Conservation (phyloP, 257 asterid genomes). For the Ophiorrhiza pumila region DNA sequence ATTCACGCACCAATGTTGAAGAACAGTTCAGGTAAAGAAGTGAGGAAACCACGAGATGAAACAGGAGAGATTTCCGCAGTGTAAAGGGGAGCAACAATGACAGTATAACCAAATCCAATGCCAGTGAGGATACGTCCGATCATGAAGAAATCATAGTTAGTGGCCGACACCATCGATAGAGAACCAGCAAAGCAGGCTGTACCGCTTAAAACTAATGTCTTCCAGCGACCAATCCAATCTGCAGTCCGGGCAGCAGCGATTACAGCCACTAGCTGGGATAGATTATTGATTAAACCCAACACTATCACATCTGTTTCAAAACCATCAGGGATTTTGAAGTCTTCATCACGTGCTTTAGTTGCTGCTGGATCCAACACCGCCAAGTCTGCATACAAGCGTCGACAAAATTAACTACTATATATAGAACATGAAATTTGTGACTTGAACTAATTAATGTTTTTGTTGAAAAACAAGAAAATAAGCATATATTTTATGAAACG, state of each 20-base stretch:
- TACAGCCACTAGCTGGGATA: conserved; percentile 36
- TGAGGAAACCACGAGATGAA: conserved; percentile 39
- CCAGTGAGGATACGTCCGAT: conserved; percentile 40
- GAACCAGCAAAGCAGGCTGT: conserved; percentile 40
- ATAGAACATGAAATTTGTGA: neutral
- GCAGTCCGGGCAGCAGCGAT: conserved; percentile 45
- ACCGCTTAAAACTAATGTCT: conserved; percentile 32
- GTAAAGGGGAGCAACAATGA: conserved; percentile 44
- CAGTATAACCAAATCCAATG: conserved; percentile 41
- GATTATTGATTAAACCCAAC: conserved; percentile 33
- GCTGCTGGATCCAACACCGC: conserved; percentile 48
- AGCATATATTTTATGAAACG: neutral
- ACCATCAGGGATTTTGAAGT: conserved; percentile 32
- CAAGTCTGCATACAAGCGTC: conserved; percentile 34
- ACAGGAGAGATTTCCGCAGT: conserved; percentile 42
- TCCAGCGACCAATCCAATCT: conserved; percentile 44
- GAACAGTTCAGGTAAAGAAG: conserved; percentile 44
- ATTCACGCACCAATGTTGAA: conserved; percentile 33
- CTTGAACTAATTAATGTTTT: neutral
- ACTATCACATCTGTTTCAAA: conserved; percentile 34
- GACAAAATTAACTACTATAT: too few species aligned
- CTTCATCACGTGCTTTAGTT: conserved; percentile 29
- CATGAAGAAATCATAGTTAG: conserved; percentile 37
- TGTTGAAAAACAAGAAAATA: neutral
- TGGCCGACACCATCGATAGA: conserved; percentile 37